Conservation (phyloP, 1,284 basidiomycete species). For the Rhodotorula sp. region DNA sequence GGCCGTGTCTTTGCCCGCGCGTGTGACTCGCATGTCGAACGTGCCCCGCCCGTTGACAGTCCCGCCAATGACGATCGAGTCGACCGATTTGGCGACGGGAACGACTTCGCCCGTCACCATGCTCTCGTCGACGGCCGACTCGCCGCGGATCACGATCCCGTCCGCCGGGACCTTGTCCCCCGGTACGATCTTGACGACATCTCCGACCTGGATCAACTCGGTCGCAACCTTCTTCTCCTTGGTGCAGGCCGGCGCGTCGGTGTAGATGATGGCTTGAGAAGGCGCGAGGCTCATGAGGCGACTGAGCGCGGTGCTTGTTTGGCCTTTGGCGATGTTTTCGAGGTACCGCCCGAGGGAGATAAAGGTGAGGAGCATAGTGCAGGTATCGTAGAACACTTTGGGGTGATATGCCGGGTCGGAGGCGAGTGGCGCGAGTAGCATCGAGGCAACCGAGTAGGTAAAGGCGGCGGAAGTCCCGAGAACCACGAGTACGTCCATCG, state of each 20-base stretch:
- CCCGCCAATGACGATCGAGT: constrained; percentile 87
- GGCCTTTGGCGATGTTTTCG: constrained; percentile 95
- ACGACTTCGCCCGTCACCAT: constrained; percentile 97
- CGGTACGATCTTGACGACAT: constrained; percentile 89
- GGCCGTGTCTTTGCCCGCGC: constrained; percentile 93
- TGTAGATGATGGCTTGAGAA: constrained; percentile 92
- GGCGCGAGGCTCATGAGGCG: constrained; percentile 94
- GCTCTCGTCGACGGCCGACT: constrained; percentile 89
- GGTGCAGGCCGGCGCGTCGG: constrained; percentile 70
- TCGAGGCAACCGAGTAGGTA: constrained; percentile 77
- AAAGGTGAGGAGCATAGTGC: constrained; percentile 97
- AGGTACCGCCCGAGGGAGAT: constrained; percentile 92
- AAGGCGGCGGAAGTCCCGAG: constrained; percentile 94
- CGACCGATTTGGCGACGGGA: constrained; percentile 76
- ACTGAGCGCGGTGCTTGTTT: constrained; percentile 92
- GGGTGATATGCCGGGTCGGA: constrained; percentile 68
- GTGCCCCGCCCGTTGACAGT: constrained; percentile 95
- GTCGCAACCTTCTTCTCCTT: constrained; percentile 87
- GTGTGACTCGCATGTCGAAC: constrained; percentile 91
- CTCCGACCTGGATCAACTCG: constrained; percentile 91
- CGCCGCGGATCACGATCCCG: constrained; percentile 80
- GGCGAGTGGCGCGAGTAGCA: constrained; percentile 63
- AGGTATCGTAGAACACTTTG: constrained; percentile 95
- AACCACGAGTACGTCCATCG: constrained; percentile 88
- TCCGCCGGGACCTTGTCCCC: constrained; percentile 97